phyloP scores from a whole-genome alignment of 768 basidiomycete genomes.

The Coprinopsis strossmayeri region DNA sequence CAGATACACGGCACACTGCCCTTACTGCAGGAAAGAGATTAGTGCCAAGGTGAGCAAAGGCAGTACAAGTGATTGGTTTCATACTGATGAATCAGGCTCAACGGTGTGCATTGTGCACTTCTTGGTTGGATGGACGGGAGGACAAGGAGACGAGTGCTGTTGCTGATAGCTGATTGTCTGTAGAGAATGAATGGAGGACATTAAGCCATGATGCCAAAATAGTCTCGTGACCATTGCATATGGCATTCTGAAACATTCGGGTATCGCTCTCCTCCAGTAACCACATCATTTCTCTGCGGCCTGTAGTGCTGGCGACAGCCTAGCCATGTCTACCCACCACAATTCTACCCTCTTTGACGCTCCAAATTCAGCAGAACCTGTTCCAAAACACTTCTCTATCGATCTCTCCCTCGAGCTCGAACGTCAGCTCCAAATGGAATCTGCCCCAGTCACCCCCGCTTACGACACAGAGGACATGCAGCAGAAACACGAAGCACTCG shows the following conservation, averaged over 20 bases:
- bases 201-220: too few relatives aligned
- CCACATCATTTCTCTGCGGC: not conserved
- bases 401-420: slow-evolving; percentile 79
- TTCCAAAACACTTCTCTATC: slow-evolving; percentile 48
- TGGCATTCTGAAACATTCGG: not conserved
- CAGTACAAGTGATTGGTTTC: not conserved
- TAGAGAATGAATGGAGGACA: too few relatives aligned
- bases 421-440: slow-evolving; percentile 60
- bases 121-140: slow-evolving; percentile 8
- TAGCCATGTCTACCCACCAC: slow-evolving; percentile 20
- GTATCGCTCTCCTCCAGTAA: not conserved
- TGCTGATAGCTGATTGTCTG: not conserved
- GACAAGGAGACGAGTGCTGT: slow-evolving; percentile 7
- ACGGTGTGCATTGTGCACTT: slow-evolving; percentile 5
- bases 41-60: slow-evolving; percentile 27
- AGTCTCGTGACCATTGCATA: not conserved
- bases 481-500: slow-evolving; percentile 43
- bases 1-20: slow-evolving; percentile 30
- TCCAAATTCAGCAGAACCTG: slow-evolving; percentile 23
- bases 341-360: slow-evolving; percentile 26
- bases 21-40: slow-evolving; percentile 37
- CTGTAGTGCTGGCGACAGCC: slow-evolving; percentile 4
- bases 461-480: slow-evolving; percentile 16
- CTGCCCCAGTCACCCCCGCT: slow-evolving; percentile 41
- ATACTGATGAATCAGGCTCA: slow-evolving; percentile 1